Conservation (phyloP, 2,329 filamentous ascomycete genomes). For the Dothiorella sarmentorum region DNA sequence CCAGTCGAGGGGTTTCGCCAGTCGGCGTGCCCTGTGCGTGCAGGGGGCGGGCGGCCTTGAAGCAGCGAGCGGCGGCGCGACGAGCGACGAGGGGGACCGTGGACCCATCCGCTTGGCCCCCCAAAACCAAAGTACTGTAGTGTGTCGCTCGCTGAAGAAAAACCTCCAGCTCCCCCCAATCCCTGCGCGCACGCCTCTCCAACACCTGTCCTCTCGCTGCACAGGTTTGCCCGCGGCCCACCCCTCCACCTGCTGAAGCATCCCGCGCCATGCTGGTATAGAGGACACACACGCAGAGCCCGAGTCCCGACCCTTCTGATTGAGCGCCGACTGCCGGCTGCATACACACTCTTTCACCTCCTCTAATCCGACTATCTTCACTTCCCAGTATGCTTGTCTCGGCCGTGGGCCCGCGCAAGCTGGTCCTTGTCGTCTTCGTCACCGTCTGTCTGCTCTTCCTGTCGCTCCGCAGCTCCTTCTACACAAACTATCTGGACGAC, state of each 20-base stretch:
- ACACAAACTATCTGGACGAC: constrained; percentile 6
- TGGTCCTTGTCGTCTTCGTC: constrained; percentile 18
- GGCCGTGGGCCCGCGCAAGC: constrained; percentile 19
- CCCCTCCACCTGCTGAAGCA: neutral
- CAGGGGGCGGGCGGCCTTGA: constrained; percentile 16
- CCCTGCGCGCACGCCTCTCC: constrained; percentile 13
- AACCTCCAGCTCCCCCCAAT: constrained; percentile 10
- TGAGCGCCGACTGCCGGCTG: constrained; percentile 13
- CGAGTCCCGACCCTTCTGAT: neutral
- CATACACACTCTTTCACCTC: constrained; percentile 1
- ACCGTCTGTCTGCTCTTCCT: constrained; percentile 20
- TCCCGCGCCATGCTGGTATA: neutral
- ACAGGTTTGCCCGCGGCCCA: constrained; percentile 3
- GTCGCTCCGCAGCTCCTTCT: constrained; percentile 17
- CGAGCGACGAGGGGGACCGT: no score
- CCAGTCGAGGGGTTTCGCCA: no score
- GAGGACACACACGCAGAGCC: neutral
- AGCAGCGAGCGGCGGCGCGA: constrained; percentile 14
- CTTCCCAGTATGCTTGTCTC: constrained; percentile 16
- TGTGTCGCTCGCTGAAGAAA: constrained; percentile 6
- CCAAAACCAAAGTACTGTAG: neutral
- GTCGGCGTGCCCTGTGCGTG: constrained; percentile 12
- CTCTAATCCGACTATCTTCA: neutral
- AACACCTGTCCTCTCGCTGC: constrained; percentile 15
- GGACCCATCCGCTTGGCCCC: neutral